Evolutionary conservation across 257 asterid genomes (phyloP).

Genomic region (Osmanthus fragrans): DNA sequence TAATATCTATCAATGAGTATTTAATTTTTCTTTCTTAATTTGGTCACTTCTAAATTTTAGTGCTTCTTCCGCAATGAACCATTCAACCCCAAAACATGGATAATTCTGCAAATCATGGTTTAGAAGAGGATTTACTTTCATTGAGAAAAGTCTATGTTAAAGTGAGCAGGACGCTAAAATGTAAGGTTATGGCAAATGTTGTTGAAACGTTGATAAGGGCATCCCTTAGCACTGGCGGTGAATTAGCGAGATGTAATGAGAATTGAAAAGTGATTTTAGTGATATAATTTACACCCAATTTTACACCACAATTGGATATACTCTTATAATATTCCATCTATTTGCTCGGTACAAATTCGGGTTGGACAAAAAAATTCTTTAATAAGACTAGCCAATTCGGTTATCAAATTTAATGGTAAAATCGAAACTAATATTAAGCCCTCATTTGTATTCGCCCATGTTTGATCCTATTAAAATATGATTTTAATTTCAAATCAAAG

Average conservation of each 20-base stretch:
- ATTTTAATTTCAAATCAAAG: too few species aligned
- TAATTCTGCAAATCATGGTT: constrained; percentile 21
- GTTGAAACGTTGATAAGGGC: constrained; percentile 90
- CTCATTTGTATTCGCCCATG: too few species aligned
- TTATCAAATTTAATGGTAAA: too few species aligned
- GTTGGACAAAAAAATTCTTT: too few species aligned
- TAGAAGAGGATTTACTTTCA: constrained; percentile 39
- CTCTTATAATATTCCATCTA: too few species aligned
- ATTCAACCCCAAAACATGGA: constrained; percentile 69
- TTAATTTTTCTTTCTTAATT: neutral
- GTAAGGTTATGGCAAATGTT: constrained; percentile 68
- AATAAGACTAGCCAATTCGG: too few species aligned
- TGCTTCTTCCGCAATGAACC: constrained; percentile 76
- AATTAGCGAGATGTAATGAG: constrained; percentile 25
- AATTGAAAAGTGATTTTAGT: too few species aligned
- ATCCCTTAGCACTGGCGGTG: constrained; percentile 65
- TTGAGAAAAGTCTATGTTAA: constrained; percentile 36
- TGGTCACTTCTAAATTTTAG: constrained; percentile 29
- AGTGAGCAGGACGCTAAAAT: constrained; percentile 36
- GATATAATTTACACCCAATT: too few species aligned
- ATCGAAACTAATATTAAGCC: too few species aligned
- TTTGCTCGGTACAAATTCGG: too few species aligned
- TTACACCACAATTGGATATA: too few species aligned
- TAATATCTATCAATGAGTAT: neutral
- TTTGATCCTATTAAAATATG: too few species aligned